phyloP scores from a whole-genome alignment of 2,329 filamentous ascomycete genomes.

The Intubia oerlemansii region DNA sequence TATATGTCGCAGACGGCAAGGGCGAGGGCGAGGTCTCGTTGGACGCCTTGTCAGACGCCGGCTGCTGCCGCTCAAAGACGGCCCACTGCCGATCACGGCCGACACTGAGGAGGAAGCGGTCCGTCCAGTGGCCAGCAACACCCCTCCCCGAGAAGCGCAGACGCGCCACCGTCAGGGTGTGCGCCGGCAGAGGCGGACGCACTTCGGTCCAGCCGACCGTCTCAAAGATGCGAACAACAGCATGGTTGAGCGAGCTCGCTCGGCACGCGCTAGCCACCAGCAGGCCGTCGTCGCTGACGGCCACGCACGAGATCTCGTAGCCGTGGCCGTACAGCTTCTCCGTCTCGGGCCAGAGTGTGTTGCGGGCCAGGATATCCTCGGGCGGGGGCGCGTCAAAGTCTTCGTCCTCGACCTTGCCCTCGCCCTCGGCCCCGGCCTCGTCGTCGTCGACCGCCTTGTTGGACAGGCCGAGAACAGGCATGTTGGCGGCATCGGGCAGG shows the following conservation, averaged over 20 bases:
- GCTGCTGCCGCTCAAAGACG: slow-evolving; percentile 39
- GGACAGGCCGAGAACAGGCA: slow-evolving; percentile 83
- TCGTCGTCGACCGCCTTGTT: slow-evolving; percentile 65
- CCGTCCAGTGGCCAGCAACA: too few relatives aligned
- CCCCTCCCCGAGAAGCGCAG: slow-evolving; percentile 71
- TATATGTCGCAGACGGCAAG: slow-evolving; percentile 24
- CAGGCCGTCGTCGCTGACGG: slow-evolving; percentile 50
- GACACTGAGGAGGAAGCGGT: slow-evolving; percentile 62
- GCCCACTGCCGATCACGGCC: slow-evolving; percentile 85
- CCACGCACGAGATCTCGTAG: slow-evolving; percentile 83
- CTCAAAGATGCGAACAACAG: slow-evolving; percentile 81
- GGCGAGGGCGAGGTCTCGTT: slow-evolving; percentile 4
- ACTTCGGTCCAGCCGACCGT: slow-evolving; percentile 75
- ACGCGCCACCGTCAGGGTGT: slow-evolving; percentile 68
- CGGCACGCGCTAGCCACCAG: slow-evolving; percentile 83
- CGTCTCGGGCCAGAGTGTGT: slow-evolving; percentile 86
- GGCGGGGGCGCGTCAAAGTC: slow-evolving; percentile 5
- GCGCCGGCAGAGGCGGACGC: slow-evolving; percentile 60
- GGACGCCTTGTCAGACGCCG: too few relatives aligned
- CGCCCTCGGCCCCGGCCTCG: neutral
- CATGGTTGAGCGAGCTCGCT: slow-evolving; percentile 81
- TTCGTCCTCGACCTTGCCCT: neutral
- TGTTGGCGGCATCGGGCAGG: slow-evolving; percentile 76
- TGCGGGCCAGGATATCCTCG: slow-evolving; percentile 73
- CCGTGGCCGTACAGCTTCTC: slow-evolving; percentile 97